Evolutionary conservation across 345 rosid species (phyloP), one percentile per base, ranked within the genome.

Genomic region (Microthlaspi erraticum): DNA sequence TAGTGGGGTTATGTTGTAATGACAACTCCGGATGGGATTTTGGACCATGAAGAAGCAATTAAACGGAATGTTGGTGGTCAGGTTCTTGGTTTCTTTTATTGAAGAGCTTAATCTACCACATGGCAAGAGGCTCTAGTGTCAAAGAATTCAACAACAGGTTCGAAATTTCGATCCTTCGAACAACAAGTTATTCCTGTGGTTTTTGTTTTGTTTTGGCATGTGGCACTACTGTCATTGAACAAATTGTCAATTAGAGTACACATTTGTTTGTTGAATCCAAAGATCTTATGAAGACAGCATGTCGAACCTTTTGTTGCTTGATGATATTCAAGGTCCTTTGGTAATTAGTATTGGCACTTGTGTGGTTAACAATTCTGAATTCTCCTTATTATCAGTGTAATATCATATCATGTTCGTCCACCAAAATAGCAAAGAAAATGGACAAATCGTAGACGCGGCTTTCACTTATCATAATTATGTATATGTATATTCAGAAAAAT

Each of bases 1-100:
- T 82, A 93, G 96, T 93, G 96, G 96, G 96, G 97, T 77, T 93
- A 89, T 77, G 89, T 93, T 67, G 94, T 89, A 51, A 73, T 93
- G 73, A 86, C 97, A 52, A 91, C 98, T 54, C 96, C 96, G 1
- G 95, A 93, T 50, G 99, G 95, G 32, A 79, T 94, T 48, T 70
- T 94, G 91, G 99, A 94, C 77, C 97, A 94, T 67, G 97, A 94
- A 79, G 94, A 86, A 80, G 98, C 98, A 11, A 76, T 80, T 34
- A 81, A 42, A 66, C 81, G 85, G 61, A 91, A 91, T 51, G 91
- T 82, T 10, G 96, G 97, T 42, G 98, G 97, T 72, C 91, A 87
- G 75, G 93, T 93, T 72, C 85, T 91, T 73, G 97, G 98, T 72
- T 86, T 83, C 76, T 93, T 91, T 56, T 93, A 87, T 70, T 91